Conservation (phyloP, 2,329 filamentous ascomycete genomes). For the Cytospora chrysosperma region DNA sequence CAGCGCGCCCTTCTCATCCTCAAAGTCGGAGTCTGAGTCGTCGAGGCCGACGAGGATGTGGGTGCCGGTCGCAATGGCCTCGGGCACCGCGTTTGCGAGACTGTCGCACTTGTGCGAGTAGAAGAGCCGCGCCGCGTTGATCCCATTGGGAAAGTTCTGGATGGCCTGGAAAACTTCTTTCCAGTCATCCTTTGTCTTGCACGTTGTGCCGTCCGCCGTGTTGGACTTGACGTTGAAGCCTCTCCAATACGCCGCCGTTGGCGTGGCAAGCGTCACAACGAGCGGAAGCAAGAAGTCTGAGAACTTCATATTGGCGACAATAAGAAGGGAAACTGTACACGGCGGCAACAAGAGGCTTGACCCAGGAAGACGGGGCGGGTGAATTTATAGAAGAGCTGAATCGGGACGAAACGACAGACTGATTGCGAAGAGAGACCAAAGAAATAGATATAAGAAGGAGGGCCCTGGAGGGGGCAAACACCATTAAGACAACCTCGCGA, state of each 20-base stretch:
- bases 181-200: not conserved
- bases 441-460: not conserved
- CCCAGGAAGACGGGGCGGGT: not conserved
- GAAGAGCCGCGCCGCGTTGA: conserved; percentile 14
- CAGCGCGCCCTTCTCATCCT: conserved; percentile 73
- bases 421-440: not conserved
- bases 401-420: not conserved
- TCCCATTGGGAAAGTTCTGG: conserved; percentile 9
- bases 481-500: not conserved
- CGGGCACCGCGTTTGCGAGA: conserved; percentile 43
- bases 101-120: conserved; percentile 9
- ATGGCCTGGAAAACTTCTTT: not conserved
- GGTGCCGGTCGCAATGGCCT: conserved; percentile 78
- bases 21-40: conserved; percentile 63
- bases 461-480: not conserved
- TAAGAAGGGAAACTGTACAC: not conserved
- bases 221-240: conserved; percentile 14
- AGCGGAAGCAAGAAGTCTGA: not conserved
- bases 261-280: not conserved
- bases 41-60: conserved; percentile 80
- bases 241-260: not conserved
- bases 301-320: not conserved
- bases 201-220: not conserved
- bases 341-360: not conserved
- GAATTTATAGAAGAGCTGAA: not conserved